Percentiles rank a stretch among this genome's conserved stretches.
These are phyloP conservation scores for Leccinum subfulvum DNA, from an alignment of 1,284 basidiomycete species.

Conservation along the genomic window DNA sequence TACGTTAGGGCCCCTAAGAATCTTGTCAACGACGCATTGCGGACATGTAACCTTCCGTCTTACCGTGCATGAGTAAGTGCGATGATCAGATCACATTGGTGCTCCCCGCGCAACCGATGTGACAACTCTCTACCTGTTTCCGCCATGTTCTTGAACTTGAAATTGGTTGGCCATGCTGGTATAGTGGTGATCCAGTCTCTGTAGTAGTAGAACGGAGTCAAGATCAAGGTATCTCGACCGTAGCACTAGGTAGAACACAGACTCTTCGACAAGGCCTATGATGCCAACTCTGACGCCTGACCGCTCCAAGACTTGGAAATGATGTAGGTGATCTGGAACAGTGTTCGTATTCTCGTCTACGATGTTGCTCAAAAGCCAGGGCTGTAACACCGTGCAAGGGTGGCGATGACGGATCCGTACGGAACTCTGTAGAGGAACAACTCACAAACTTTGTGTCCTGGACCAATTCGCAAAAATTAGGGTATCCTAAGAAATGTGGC, in stretches of 20 bases:
- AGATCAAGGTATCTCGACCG: not conserved
- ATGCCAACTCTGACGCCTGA: slow-evolving; percentile 61
- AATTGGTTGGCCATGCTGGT: slow-evolving; percentile 64
- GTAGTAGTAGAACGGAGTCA: not conserved
- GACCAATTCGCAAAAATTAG: slow-evolving; percentile 75
- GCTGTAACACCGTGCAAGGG: slow-evolving; percentile 30
- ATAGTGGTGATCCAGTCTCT: slow-evolving; percentile 74
- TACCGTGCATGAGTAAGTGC: slow-evolving; percentile 68
- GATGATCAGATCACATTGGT: slow-evolving; percentile 65
- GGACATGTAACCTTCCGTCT: slow-evolving; percentile 3
- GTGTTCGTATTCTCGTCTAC: slow-evolving; percentile 49
- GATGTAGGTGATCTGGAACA: slow-evolving; percentile 47
- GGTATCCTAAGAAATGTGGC: slow-evolving; percentile 57
- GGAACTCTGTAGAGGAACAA: slow-evolving; percentile 20
- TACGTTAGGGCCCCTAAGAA: slow-evolving; percentile 48
- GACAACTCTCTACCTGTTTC: slow-evolving; percentile 56
- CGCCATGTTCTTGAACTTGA: slow-evolving; percentile 57
- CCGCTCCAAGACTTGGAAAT: slow-evolving; percentile 54
- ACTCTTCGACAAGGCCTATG: slow-evolving; percentile 73
- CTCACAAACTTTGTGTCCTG: slow-evolving; percentile 58
- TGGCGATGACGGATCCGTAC: not conserved
- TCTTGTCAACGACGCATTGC: not conserved
- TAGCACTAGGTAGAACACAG: slow-evolving; percentile 14
- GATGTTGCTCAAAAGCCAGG: slow-evolving; percentile 62
- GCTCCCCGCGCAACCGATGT: slow-evolving; percentile 51